Conservation (phyloP, 2,329 filamentous ascomycete species). For the Periconia digitata region DNA sequence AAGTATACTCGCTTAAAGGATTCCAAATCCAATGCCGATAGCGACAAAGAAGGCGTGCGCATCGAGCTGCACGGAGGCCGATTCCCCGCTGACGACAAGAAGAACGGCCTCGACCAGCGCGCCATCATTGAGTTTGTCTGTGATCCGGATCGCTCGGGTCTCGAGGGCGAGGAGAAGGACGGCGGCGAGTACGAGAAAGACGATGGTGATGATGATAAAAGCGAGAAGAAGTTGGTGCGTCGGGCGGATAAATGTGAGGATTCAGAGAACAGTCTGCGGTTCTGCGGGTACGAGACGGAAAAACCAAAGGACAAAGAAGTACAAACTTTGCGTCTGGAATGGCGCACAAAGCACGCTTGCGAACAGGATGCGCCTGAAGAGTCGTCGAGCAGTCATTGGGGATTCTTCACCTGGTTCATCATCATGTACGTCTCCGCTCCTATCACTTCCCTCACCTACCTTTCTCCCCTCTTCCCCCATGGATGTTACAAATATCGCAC, state of each 20-base stretch:
- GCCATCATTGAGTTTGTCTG: slow-evolving; percentile 87
- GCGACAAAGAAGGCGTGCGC: slow-evolving; percentile 70
- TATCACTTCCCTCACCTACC: no score
- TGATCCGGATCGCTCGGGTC: slow-evolving; percentile 69
- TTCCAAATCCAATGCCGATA: slow-evolving; percentile 65
- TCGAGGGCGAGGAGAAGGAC: slow-evolving; percentile 67
- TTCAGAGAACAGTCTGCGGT: slow-evolving; percentile 63
- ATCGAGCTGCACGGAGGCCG: slow-evolving; percentile 66
- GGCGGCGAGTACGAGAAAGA: slow-evolving; percentile 62
- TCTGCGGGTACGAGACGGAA: slow-evolving; percentile 69
- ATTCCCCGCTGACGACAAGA: slow-evolving; percentile 50
- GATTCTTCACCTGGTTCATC: slow-evolving; percentile 96
- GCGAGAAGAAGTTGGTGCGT: slow-evolving; percentile 17
- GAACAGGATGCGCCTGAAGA: slow-evolving; percentile 44
- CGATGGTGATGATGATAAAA: slow-evolving; percentile 50
- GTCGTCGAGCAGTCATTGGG: slow-evolving; percentile 67
- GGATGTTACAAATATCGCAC: neutral
- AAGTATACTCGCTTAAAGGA: slow-evolving; percentile 67
- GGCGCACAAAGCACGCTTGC: slow-evolving; percentile 87
- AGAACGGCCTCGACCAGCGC: slow-evolving; percentile 61
- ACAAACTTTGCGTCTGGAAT: slow-evolving; percentile 73
- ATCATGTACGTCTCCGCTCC: slow-evolving; percentile 68
- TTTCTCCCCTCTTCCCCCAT: neutral
- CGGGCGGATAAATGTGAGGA: slow-evolving; percentile 37
- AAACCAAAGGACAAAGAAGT: slow-evolving; percentile 51